Evolutionary conservation across 371 early-diverging fungal species (phyloP).

Genomic region (Rhizomucor miehei): DNA sequence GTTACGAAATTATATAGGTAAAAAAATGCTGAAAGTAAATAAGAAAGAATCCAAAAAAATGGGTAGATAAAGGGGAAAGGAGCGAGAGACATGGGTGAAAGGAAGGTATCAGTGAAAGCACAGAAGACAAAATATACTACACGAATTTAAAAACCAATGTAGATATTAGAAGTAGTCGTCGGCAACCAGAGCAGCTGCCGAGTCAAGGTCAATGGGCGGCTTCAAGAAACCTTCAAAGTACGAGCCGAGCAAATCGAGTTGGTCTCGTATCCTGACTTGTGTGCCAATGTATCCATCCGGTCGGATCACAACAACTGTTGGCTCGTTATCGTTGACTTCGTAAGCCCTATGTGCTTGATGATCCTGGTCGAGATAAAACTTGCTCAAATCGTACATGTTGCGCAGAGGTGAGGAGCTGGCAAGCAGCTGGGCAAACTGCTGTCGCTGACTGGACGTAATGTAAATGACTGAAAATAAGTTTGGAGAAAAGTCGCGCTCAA

Average conservation of each 20-base stretch:
- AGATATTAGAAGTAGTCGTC: constrained; percentile 21
- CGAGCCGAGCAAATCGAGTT: constrained; percentile 11
- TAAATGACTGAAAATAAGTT: constrained; percentile 5
- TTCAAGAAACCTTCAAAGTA: constrained; percentile 36
- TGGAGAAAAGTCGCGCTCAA: too few relatives aligned
- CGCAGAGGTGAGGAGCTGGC: constrained; percentile 13
- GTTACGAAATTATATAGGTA: too few relatives aligned
- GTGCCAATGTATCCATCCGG: constrained; percentile 43
- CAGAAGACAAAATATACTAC: too few relatives aligned
- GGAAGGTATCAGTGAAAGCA: too few relatives aligned
- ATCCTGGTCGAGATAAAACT: constrained; percentile 41
- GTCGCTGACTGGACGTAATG: constrained; percentile 17
- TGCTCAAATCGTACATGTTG: constrained; percentile 25
- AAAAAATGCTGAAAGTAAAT: too few relatives aligned
- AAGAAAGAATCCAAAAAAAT: too few relatives aligned
- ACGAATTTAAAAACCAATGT: too few relatives aligned
- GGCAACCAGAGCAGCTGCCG: constrained; percentile 34
- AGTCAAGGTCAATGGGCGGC: constrained; percentile 26
- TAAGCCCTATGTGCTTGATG: constrained; percentile 34
- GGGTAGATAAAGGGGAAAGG: too few relatives aligned
- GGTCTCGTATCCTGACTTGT: constrained; percentile 8
- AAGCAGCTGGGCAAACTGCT: constrained; percentile 20
- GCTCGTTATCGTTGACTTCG: constrained; percentile 4
- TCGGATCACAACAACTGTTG: constrained; percentile 32
- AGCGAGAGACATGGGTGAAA: too few relatives aligned